These are phyloP conservation scores for Moesziomyces sp. DNA, from an alignment of 1,284 basidiomycete species.

Conservation along the genomic window DNA sequence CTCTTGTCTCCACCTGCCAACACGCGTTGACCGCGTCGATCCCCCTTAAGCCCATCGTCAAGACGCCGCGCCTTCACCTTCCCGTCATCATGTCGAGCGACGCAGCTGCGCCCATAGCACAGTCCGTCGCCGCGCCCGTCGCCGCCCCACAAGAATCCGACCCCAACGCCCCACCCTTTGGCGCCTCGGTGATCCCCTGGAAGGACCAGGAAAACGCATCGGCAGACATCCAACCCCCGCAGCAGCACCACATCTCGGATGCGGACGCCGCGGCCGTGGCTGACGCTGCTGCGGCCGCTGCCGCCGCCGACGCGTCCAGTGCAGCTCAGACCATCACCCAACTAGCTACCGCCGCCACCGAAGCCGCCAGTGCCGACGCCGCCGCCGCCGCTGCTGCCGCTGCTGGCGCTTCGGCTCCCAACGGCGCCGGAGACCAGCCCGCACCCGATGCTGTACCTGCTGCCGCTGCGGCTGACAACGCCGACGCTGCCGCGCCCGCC, in stretches of 20 bases:
- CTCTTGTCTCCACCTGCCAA: no score
- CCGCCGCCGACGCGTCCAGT: conserved; percentile 41
- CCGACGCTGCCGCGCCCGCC: neutral
- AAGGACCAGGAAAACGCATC: conserved; percentile 1
- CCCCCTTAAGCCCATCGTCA: neutral
- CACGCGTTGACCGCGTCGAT: conserved; percentile 3
- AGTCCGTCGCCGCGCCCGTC: conserved; percentile 11
- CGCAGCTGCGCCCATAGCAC: conserved; percentile 4
- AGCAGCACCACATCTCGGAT: neutral
- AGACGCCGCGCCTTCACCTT: neutral
- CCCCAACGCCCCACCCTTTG: conserved; percentile 9
- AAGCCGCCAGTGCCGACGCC: conserved; percentile 4
- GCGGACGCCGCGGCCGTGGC: conserved; percentile 19
- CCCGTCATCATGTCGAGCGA: conserved; percentile 23
- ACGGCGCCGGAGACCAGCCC: conserved; percentile 4
- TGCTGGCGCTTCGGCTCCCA: conserved; percentile 24
- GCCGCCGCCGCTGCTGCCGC: conserved; percentile 25
- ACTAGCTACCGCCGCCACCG: conserved; percentile 38
- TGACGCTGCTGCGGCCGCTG: conserved; percentile 26
- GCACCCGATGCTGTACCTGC: conserved; percentile 2
- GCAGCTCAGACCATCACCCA: conserved; percentile 47
- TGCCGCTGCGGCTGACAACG: conserved; percentile 1
- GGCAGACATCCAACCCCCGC: no score
- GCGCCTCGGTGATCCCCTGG: conserved; percentile 4
- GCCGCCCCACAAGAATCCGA: conserved; percentile 1